Conservation (phyloP, 768 basidiomycete genomes). For the Gautieria morchelliformis region DNA sequence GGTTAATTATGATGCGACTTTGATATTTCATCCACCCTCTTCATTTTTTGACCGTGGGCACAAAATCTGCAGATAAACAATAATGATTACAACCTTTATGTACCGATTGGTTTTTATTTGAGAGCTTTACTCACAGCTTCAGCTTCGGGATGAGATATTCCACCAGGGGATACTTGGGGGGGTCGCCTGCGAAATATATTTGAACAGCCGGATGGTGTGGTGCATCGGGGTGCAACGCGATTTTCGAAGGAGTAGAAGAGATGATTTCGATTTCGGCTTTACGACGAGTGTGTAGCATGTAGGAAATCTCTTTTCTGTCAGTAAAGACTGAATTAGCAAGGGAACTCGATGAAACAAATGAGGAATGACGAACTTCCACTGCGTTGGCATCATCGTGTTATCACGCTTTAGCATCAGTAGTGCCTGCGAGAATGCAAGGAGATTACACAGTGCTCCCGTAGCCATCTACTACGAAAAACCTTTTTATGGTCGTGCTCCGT, state of each 20-base stretch:
- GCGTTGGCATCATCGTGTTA: constrained; percentile 33
- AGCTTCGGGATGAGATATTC: background rate
- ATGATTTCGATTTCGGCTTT: constrained; percentile 92
- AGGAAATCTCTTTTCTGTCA: constrained; percentile 65
- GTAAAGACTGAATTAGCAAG: background rate
- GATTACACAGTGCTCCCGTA: background rate
- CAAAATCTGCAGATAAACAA: no score
- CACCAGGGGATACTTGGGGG: background rate
- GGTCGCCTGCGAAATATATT: background rate
- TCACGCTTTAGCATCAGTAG: constrained; percentile 46
- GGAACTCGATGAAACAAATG: constrained; percentile 6
- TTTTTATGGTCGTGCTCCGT: constrained; percentile 67
- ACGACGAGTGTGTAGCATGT: constrained; percentile 70
- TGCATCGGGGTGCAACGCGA: background rate
- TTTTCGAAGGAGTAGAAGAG: background rate
- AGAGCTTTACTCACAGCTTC: background rate
- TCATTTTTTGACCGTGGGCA: no score
- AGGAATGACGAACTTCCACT: constrained; percentile 52
- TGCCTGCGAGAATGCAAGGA: constrained; percentile 35
- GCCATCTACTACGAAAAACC: constrained; percentile 26
- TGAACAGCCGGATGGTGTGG: background rate
- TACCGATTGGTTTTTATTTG: no score
- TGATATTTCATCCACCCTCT: no score
- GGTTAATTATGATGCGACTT: no score
- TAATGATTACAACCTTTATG: no score